Base-by-base conservation (phyloP, 768 basidiomycete genomes). In the Leccinum disarticulatum region DNA sequence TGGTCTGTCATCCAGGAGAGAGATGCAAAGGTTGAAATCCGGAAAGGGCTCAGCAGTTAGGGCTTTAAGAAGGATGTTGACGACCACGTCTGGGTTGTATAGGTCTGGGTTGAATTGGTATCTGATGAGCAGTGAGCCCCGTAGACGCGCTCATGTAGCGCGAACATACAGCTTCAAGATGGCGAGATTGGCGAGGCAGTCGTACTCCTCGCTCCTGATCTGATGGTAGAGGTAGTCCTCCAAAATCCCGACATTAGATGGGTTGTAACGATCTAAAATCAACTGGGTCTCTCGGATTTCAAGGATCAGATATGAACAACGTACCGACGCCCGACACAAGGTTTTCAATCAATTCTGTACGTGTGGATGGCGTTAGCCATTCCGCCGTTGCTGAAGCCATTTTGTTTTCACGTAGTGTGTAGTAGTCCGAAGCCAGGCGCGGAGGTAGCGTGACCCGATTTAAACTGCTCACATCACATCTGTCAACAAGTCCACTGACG, bases 151-250 rank as follows among this genome's bases (percentile, higher is more conserved):
- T 36, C 22, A 63, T 54, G 56, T 1, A 27, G 53, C 43, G 28
- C 14, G 48, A 33, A 54, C 83, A 38, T 65, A 95, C 91, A 98
- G 78, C 77, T 98, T 98, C 52, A 98, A 74, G 63, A 97, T 94
- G 52, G 95, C 95, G 43, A 98, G 80, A 77, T 98, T 98, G 31
- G 96, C 93, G 46, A 98, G 83, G 67, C 92, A 88, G 74, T 99
- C 96, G 67, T 98, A 98, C 72, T 93, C 90, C 65, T 90, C 87
- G 68, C 86, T 89, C 65, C 90, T 83, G 63, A 94, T 93, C 76
- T 99, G 96, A 73, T 93, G 88, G 74, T 92, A 93, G 60, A 98
- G 86, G 77, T 98, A 98, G 72, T 98, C 96, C 77, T 98, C 96
- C 60, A 98, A 87, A 65, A 95, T 91, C 38, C 86, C 80, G 60